Evolutionary conservation across 1,284 basidiomycete species (phyloP).

Genomic region (Pascua guehoae): DNA sequence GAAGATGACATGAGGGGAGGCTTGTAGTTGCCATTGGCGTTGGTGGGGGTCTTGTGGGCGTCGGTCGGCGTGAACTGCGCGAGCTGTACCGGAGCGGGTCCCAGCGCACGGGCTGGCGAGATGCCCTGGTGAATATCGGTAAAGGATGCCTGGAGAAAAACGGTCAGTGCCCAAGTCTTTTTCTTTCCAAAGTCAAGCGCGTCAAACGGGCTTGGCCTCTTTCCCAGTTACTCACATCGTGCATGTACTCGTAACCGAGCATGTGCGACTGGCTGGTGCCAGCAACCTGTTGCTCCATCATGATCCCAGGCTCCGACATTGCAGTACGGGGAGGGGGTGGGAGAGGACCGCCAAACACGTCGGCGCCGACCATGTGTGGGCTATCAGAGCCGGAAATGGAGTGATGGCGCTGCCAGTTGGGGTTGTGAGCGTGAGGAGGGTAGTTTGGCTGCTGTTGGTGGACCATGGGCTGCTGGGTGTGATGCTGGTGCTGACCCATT

Average conservation of each 20-base stretch:
- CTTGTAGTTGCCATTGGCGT: slow-evolving; percentile 1
- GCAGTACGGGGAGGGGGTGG: not conserved
- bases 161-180: too few relatives aligned
- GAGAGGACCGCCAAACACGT: slow-evolving; percentile 24
- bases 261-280: not conserved
- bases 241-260: slow-evolving; percentile 7
- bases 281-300: not conserved
- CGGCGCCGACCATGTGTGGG: slow-evolving; percentile 35
- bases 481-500: not conserved
- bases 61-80: slow-evolving; percentile 27
- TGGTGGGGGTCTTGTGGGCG: slow-evolving; percentile 11
- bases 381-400: slow-evolving; percentile 29
- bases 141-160: not conserved
- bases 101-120: slow-evolving; percentile 43
- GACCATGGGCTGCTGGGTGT: not conserved
- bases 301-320: not conserved
- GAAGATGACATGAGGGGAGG: slow-evolving; percentile 6
- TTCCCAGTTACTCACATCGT: not conserved
- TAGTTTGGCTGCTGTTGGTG: slow-evolving; percentile 1
- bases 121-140: slow-evolving; percentile 30
- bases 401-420: slow-evolving; percentile 24
- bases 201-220: not conserved
- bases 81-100: slow-evolving; percentile 35
- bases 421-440: slow-evolving; percentile 6
- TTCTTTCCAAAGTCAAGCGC: too few relatives aligned